Conservation (phyloP, 2,329 filamentous ascomycete genomes). For the Drechslerella coelobrocha region DNA sequence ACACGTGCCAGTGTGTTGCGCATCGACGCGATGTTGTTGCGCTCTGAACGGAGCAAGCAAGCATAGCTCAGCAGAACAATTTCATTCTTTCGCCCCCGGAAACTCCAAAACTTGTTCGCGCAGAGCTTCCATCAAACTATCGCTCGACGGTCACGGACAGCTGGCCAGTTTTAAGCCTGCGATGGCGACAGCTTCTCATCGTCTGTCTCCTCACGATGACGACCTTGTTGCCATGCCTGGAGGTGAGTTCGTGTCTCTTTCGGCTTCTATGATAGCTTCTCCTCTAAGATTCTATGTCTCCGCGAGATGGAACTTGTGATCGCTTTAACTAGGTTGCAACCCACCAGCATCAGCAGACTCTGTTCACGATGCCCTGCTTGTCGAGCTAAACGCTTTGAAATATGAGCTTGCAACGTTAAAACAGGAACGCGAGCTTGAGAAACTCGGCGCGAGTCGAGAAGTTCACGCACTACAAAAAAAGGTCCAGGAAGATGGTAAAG, state of each 20-base stretch:
- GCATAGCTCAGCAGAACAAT: too few relatives aligned
- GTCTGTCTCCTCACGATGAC: neutral
- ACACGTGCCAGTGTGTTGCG: too few relatives aligned
- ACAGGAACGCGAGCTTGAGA: constrained; percentile 82
- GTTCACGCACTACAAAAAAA: constrained; percentile 78
- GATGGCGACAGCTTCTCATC: neutral
- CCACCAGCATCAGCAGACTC: constrained; percentile 10
- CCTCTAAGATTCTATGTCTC: neutral
- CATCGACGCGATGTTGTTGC: too few relatives aligned
- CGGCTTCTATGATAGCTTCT: constrained; percentile 1
- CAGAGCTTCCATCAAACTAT: neutral
- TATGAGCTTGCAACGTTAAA: constrained; percentile 88
- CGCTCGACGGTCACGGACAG: neutral
- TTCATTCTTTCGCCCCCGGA: too few relatives aligned
- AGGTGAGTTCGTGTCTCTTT: neutral
- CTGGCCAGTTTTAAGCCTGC: neutral
- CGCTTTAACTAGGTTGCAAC: constrained; percentile 9
- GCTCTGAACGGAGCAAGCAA: too few relatives aligned
- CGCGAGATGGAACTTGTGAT: constrained; percentile 8
- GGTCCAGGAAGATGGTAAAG: constrained; percentile 83
- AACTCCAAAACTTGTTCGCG: neutral
- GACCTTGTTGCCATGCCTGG: neutral
- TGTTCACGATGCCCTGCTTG: constrained; percentile 31
- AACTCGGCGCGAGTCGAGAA: constrained; percentile 81
- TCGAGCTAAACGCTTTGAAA: constrained; percentile 80